Percentiles rank a stretch among this genome's conserved stretches.
These are phyloP conservation scores for Phaseolus coccineus DNA, from an alignment of 331 rosid genomes.

Conservation along the genomic window DNA sequence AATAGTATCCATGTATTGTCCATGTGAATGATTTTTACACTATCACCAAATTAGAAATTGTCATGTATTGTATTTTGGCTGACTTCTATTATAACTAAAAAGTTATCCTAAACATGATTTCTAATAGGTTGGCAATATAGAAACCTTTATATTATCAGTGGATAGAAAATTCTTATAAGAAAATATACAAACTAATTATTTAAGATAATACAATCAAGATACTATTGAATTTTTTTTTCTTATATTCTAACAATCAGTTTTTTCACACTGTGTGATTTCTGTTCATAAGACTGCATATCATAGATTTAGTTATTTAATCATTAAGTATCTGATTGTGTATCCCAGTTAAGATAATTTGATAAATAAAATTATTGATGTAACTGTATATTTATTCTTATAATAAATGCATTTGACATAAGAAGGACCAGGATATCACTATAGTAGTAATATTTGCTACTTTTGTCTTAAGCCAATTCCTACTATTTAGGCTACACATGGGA, in stretches of 20 bases:
- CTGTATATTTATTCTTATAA: background rate
- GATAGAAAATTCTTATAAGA: too few species aligned
- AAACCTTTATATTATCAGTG: too few species aligned
- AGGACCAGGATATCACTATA: background rate
- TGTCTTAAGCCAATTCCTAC: conserved; percentile 9
- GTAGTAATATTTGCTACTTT: background rate
- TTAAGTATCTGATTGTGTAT: background rate
- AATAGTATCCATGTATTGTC: too few species aligned
- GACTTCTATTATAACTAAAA: too few species aligned
- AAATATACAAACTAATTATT: background rate
- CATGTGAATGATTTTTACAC: too few species aligned
- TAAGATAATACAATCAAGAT: background rate
- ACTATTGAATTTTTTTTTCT: background rate
- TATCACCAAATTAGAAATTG: too few species aligned
- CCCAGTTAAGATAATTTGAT: background rate
- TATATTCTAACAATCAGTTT: conserved; percentile 2
- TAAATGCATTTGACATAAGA: conserved; percentile 8
- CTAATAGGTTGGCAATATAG: too few species aligned
- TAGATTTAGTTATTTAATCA: background rate
- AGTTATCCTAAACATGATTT: too few species aligned
- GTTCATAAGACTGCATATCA: background rate
- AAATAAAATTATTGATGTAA: background rate
- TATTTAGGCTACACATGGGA: background rate
- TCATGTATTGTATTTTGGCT: too few species aligned
- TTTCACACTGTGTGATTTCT: conserved; percentile 19